Percentiles rank a stretch among this genome's conserved stretches.
Evolutionary conservation across 1,284 basidiomycete species (phyloP).

Genomic region (Neonothopanus nambi): DNA sequence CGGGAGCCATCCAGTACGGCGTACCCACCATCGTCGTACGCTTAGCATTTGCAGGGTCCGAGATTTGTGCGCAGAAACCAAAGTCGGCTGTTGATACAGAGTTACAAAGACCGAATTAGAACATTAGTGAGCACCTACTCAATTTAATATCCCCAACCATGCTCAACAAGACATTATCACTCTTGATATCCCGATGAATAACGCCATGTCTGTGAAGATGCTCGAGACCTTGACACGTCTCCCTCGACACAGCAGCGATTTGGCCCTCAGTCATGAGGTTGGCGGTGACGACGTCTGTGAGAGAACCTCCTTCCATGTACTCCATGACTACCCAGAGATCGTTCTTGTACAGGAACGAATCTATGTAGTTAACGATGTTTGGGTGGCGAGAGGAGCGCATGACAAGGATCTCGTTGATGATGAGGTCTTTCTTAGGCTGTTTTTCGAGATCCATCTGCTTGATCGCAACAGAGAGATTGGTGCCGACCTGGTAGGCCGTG

Average conservation of each 20-base stretch:
- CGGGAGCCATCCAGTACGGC: constrained; percentile 99
- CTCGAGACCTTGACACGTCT: constrained; percentile 88
- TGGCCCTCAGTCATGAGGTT: constrained; percentile 96
- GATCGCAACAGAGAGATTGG: constrained; percentile 94
- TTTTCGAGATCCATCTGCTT: constrained; percentile 99
- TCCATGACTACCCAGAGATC: constrained; percentile 99
- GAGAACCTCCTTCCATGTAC: constrained; percentile 95
- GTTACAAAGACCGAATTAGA: too few species aligned
- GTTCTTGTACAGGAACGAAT: constrained; percentile 96
- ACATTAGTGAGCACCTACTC: constrained; percentile 65
- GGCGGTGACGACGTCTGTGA: constrained; percentile 96
- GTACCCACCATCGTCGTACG: constrained; percentile 99
- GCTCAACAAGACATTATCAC: constrained; percentile 92
- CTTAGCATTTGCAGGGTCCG: constrained; percentile 87
- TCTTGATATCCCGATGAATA: constrained; percentile 98
- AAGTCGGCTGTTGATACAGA: constrained; percentile 84
- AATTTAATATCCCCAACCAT: constrained; percentile 96
- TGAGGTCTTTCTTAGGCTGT: constrained; percentile 99
- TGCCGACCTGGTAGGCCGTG: constrained; percentile 95
- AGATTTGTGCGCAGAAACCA: constrained; percentile 98
- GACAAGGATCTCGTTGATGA: constrained; percentile 99
- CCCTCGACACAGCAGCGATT: constrained; percentile 91
- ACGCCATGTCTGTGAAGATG: constrained; percentile 94
- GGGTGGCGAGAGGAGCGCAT: constrained; percentile 96
- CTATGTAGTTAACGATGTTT: constrained; percentile 99